Percentiles rank a stretch among this genome's conserved stretches.
Evolutionary conservation across 768 basidiomycete genomes (phyloP).

Genomic region (Leucocoprinus birnbaumii): DNA sequence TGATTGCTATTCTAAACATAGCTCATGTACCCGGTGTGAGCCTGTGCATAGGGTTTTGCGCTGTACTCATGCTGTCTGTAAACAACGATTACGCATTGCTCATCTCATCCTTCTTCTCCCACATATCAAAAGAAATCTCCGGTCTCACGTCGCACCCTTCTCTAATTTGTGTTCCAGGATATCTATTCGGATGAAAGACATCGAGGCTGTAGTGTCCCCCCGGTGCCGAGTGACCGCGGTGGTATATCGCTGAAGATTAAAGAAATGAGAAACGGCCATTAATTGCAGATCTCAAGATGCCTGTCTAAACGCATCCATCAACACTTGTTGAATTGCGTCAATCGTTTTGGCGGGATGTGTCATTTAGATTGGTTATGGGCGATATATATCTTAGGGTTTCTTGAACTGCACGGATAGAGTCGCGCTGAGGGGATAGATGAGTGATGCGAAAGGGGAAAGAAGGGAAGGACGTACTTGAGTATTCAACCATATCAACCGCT

Average conservation of each 20-base stretch:
- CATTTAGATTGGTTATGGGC: too few species aligned
- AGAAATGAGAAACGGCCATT: neutral
- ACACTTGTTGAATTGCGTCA: conserved; percentile 62
- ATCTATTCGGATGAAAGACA: conserved; percentile 73
- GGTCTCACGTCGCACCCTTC: conserved; percentile 74
- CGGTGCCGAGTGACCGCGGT: conserved; percentile 86
- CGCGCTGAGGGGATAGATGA: conserved; percentile 43
- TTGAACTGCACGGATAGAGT: conserved; percentile 71
- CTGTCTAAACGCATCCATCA: conserved; percentile 74
- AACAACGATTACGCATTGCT: conserved; percentile 87
- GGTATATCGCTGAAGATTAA: conserved; percentile 78
- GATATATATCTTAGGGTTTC: conserved; percentile 82
- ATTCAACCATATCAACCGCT: conserved; percentile 84
- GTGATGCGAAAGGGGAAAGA: conserved; percentile 1
- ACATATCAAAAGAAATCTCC: conserved; percentile 69
- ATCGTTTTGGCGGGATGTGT: too few species aligned
- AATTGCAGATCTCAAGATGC: too few species aligned
- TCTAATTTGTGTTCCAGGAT: conserved; percentile 39
- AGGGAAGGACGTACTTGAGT: conserved; percentile 60
- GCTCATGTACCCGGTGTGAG: too few species aligned
- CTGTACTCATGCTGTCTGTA: conserved; percentile 55
- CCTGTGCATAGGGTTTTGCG: neutral
- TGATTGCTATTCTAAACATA: too few species aligned
- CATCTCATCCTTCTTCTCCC: conserved; percentile 43
- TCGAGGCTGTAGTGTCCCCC: conserved; percentile 97